Base-by-base conservation (phyloP, 768 basidiomycete species). In the Leccinum broughii region DNA sequence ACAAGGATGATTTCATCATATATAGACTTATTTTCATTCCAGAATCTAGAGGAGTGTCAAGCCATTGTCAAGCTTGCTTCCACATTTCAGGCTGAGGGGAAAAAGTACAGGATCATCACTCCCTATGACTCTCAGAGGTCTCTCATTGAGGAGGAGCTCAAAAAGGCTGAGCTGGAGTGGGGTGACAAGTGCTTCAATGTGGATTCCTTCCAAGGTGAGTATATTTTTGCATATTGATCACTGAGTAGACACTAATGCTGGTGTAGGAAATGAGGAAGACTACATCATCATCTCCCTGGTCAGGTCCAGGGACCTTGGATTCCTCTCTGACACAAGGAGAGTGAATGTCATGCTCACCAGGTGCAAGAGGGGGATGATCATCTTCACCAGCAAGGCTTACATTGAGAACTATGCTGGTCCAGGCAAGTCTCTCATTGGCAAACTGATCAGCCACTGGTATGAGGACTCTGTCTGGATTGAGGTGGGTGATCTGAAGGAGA, bases 261-360 rank as follows among this genome's bases (percentile, higher is more conserved):
- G 53, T 68, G 3, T 62, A 93, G 92, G 92, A 11, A 93, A 93
- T 79, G 92, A 94, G 68, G 88, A 88, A 56, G 86, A 93, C 57
- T 83, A 83, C 32, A 87, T 92, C 51, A 80, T 92, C 60, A 80
- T 92, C 51, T 92, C 90, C 7, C 63, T 89, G 15, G 89, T 90
- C 6, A 80, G 90, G 26, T 81, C 89, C 0, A 74, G 73, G 35
- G 80, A 77, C 4, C 75, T 88, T 51, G 92, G 92, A 5, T 94
- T 94, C 64, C 77, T 94, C 35, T 68, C 72, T 14, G 86, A 86
- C 66, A 64, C 80, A 10, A 81, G 87, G 30, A 81, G 92, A 17
- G 87, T 89, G 56, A 93, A 94, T 85, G 92, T 94, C 59, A 92
- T 94, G 90, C 85, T 93, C 8, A 88, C 86, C 51, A 83, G 92